Base-by-base conservation (phyloP, 495 filamentous ascomycete species). In the Hypoxylon cercidicola region DNA sequence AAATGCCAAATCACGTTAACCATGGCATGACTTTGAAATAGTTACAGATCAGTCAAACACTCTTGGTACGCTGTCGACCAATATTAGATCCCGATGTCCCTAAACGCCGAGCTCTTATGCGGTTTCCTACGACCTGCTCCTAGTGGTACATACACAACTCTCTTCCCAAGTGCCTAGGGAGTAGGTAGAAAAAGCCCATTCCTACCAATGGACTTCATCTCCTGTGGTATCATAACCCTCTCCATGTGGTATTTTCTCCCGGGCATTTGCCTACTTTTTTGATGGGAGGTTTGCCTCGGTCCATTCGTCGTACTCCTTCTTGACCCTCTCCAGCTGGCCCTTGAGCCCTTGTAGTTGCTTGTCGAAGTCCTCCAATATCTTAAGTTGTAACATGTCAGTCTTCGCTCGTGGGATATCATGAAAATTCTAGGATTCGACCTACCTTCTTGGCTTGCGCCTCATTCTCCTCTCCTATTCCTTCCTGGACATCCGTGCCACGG, bases 291-390 rank as follows among this genome's bases (percentile, higher is more conserved):
- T 75, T 18, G 83, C 79, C 41, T 82, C 77, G 67, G 85, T 85
- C 83, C 90, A 93, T 55, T 89, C 90, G 4, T 85, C 84, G 68
- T 91, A 95, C 51, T 96, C 91, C 68, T 87, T 90, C 73, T 87
- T 85, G 60, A 96, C 87, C 52, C 89, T 81, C 64, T 87, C 88
- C 23, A 98, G 72, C 72, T 97, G 90, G 73, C 90, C 90, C 68
- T 89, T 91, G 52, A 99, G 81, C 74, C 94, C 89, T 67, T 88
- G 80, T 11, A 99, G 83, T 75, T 98, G 96, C 60, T 87, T 87
- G 64, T 92, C 91, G 73, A 97, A 98, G 68, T 93, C 92, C 66
- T 91, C 88, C 53, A 99, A 77, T 51, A 98, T 90, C 95, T 97
- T 64, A 10, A 49, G 30, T 25, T 23, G 13, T 23, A 16, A 32